Conservation (phyloP, 441 rosid genomes). For the Mallotus japonicus region DNA sequence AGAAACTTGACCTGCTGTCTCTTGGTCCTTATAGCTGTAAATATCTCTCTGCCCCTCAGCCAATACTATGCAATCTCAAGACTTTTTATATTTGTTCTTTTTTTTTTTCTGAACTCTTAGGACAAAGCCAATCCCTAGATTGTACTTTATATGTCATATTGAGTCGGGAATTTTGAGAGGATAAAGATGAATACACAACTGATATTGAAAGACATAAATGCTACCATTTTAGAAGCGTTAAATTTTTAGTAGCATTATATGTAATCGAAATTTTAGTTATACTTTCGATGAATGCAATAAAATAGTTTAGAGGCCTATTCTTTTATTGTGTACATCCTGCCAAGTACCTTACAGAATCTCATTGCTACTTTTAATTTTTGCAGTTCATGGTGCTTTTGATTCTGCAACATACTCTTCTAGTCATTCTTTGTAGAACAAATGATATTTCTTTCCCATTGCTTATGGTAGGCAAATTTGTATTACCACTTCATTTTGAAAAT, state of each 20-base stretch:
- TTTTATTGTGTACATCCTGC: not conserved
- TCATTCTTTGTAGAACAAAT: slow-evolving; percentile 42
- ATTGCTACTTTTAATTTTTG: slow-evolving; percentile 21
- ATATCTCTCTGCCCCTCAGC: slow-evolving; percentile 22
- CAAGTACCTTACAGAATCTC: not conserved
- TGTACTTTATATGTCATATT: too few relatives aligned
- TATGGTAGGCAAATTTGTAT: slow-evolving; percentile 35
- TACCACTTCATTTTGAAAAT: not conserved
- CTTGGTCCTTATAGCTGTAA: slow-evolving; percentile 58
- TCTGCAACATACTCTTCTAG: slow-evolving; percentile 71
- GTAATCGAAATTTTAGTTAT: not conserved
- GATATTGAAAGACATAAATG: too few relatives aligned
- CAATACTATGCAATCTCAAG: not conserved
- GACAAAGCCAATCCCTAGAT: too few relatives aligned
- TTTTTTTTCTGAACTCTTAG: not conserved
- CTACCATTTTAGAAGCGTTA: too few relatives aligned
- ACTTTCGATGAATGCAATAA: not conserved
- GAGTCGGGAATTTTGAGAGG: too few relatives aligned
- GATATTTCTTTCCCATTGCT: slow-evolving; percentile 55
- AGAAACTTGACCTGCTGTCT: slow-evolving; percentile 64
- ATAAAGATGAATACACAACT: too few relatives aligned
- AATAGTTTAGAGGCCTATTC: not conserved
- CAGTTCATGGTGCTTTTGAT: slow-evolving; percentile 86
- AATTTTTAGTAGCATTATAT: too few relatives aligned
- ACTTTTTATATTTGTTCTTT: not conserved